Conservation (phyloP, 2,329 filamentous ascomycete genomes). For the Alternaria triticina region DNA sequence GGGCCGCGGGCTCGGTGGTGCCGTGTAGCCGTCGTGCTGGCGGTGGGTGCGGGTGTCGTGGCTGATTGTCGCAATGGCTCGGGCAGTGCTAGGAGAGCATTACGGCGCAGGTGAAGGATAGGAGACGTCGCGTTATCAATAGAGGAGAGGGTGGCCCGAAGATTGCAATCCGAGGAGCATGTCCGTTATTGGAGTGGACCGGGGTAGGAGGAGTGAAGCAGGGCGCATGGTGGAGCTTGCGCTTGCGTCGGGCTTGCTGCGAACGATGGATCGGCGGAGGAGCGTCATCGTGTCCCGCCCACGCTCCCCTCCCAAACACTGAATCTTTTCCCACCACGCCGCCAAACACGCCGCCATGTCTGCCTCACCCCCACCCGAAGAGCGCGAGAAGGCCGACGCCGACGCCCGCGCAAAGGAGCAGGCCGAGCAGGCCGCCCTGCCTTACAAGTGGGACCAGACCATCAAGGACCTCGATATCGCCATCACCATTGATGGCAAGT, state of each 20-base stretch:
- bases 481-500: slow-evolving; percentile 77
- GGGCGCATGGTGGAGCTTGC: slow-evolving; percentile 25
- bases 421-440: slow-evolving; percentile 86
- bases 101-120: slow-evolving; percentile 21
- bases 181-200: slow-evolving; percentile 21
- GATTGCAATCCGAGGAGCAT: slow-evolving; percentile 18
- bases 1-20: slow-evolving; percentile 19
- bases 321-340: slow-evolving; percentile 9
- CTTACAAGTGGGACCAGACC: slow-evolving; percentile 97
- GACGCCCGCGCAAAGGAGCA: slow-evolving; percentile 73
- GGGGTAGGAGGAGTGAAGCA: slow-evolving; percentile 20
- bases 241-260: neutral
- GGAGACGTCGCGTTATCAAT: slow-evolving; percentile 27
- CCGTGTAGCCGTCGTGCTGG: slow-evolving; percentile 4
- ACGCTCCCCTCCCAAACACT: slow-evolving; percentile 15
- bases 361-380: slow-evolving; percentile 58
- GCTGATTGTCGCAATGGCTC: slow-evolving; percentile 22
- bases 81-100: slow-evolving; percentile 39
- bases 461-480: slow-evolving; percentile 86
- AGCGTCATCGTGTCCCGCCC: slow-evolving; percentile 16
- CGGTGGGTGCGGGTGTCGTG: slow-evolving; percentile 10
- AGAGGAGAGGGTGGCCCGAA: slow-evolving; percentile 12
- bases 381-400: slow-evolving; percentile 62
- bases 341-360: slow-evolving; percentile 34
- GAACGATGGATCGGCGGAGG: slow-evolving; percentile 24